A percentile compares a stretch with the other conserved stretches of the same genome.
Evolutionary conservation across 805 yeast genomes (phyloP).

Genomic region (Metschnikowia picachoensis): DNA sequence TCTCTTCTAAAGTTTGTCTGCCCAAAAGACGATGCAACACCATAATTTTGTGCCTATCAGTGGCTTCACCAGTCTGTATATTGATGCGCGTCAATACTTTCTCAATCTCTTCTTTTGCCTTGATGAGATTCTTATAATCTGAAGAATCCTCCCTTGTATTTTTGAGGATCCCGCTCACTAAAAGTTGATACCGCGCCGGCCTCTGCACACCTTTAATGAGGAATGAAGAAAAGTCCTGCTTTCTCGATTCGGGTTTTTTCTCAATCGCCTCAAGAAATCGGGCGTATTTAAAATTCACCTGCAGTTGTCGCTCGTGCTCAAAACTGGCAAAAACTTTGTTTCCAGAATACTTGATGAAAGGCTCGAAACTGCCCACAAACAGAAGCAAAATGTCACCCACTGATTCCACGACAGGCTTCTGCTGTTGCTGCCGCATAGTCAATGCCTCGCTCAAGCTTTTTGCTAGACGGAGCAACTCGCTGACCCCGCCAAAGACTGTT

Average conservation of each 20-base stretch:
- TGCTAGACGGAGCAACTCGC: conserved; percentile 81
- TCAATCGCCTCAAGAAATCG: conserved; percentile 89
- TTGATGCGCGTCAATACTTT: conserved; percentile 75
- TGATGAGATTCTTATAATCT: conserved; percentile 63
- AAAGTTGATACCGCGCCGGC: conserved; percentile 88
- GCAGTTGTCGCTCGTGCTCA: conserved; percentile 90
- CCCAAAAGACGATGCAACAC: conserved; percentile 52
- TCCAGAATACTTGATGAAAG: conserved; percentile 90
- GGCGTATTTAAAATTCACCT: conserved; percentile 87
- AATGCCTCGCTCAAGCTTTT: conserved; percentile 84
- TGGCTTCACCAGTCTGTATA: conserved; percentile 87
- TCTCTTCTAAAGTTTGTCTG: conserved; percentile 80
- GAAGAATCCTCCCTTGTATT: conserved; percentile 73
- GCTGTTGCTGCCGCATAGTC: conserved; percentile 76
- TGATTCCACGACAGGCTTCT: conserved; percentile 76
- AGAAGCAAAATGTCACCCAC: conserved; percentile 87
- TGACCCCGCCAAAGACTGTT: conserved; percentile 86
- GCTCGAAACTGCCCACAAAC: conserved; percentile 81
- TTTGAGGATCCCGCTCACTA: conserved; percentile 78
- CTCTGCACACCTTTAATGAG: conserved; percentile 93
- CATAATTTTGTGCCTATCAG: conserved; percentile 86
- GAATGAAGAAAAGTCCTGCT: conserved; percentile 88
- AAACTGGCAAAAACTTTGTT: conserved; percentile 93
- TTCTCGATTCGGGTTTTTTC: conserved; percentile 77
- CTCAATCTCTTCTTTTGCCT: conserved; percentile 72